Evolutionary conservation across 1,284 basidiomycete genomes (phyloP).

Genomic region (Cryptococcus neoformans): DNA sequence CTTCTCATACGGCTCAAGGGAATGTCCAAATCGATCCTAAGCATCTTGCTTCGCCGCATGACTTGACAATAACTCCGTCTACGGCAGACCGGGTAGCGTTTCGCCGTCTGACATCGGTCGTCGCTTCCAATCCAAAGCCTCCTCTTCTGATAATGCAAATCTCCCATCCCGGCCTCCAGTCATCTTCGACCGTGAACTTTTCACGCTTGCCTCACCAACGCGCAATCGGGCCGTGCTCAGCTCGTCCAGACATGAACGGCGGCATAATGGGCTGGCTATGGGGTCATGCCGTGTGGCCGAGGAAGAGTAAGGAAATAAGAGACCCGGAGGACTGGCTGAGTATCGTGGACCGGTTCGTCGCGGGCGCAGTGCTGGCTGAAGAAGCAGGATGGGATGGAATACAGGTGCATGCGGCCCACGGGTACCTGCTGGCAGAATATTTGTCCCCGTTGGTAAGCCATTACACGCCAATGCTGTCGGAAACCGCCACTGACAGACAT

Average conservation of each 20-base stretch:
- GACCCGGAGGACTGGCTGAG: slow-evolving; percentile 59
- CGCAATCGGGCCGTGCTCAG: slow-evolving; percentile 70
- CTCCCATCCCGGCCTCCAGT: slow-evolving; percentile 83
- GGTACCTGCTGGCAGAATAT: slow-evolving; percentile 83
- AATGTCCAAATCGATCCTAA: slow-evolving; percentile 73
- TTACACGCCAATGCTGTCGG: neutral
- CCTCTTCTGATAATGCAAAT: slow-evolving; percentile 65
- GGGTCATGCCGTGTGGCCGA: slow-evolving; percentile 60
- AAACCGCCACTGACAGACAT: neutral
- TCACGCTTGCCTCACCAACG: slow-evolving; percentile 44
- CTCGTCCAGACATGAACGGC: slow-evolving; percentile 51
- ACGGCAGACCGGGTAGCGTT: slow-evolving; percentile 53
- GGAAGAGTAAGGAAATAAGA: slow-evolving; percentile 55
- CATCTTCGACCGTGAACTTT: slow-evolving; percentile 52
- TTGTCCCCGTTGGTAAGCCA: slow-evolving; percentile 65
- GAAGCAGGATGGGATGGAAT: slow-evolving; percentile 82
- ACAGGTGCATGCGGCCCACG: slow-evolving; percentile 84
- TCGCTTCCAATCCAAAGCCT: slow-evolving; percentile 35
- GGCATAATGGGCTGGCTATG: slow-evolving; percentile 51
- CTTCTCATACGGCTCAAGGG: slow-evolving; percentile 46
- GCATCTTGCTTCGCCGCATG: slow-evolving; percentile 77
- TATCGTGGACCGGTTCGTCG: slow-evolving; percentile 65
- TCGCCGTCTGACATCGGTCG: slow-evolving; percentile 54
- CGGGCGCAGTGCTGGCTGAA: slow-evolving; percentile 64
- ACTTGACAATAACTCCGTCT: slow-evolving; percentile 62